A percentile compares a stretch with the other conserved stretches of the same genome.
Conservation (phyloP, 2,329 filamentous ascomycete species). For the Claviceps paspali region DNA sequence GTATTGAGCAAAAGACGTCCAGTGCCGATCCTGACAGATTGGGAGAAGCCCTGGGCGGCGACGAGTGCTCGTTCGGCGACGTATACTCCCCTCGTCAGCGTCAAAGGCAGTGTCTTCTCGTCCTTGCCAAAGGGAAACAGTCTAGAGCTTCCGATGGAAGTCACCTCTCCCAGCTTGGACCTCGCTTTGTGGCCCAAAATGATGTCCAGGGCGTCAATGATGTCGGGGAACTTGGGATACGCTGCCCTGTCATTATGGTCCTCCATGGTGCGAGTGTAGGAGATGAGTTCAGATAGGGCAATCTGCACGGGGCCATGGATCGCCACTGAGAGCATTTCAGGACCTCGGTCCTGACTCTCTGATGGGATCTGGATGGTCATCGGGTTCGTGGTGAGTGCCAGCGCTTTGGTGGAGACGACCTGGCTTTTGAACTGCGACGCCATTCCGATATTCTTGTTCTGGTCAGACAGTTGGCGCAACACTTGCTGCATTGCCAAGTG, state of each 20-base stretch:
- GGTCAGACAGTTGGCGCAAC: conserved; percentile 19
- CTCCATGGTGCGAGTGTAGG: conserved; percentile 28
- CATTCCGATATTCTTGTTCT: conserved; percentile 15
- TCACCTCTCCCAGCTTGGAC: conserved; percentile 17
- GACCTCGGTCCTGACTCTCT: conserved; percentile 15
- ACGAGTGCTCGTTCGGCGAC: conserved; percentile 21
- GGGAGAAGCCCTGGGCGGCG: conserved; percentile 38
- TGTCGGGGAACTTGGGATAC: conserved; percentile 34
- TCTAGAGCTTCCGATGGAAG: conserved; percentile 30
- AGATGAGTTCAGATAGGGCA: conserved; percentile 24
- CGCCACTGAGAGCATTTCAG: conserved; percentile 24
- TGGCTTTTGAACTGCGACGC: conserved; percentile 38
- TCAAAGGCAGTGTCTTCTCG: too few relatives aligned
- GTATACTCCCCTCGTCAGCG: too few relatives aligned
- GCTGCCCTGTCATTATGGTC: conserved; percentile 19
- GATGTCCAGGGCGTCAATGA: conserved; percentile 35
- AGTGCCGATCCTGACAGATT: conserved; percentile 37
- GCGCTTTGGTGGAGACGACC: conserved; percentile 23
- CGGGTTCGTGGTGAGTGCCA: conserved; percentile 19
- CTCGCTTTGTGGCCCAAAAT: conserved; percentile 32
- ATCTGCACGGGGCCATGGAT: conserved; percentile 25
- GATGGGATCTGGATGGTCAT: conserved; percentile 20
- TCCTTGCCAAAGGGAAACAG: conserved; percentile 29
- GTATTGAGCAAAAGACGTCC: conserved; percentile 38
- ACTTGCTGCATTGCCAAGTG: conserved; percentile 25